These are phyloP conservation scores for Arabis hirsuta DNA, from an alignment of 345 rosid species.

Conservation along the genomic window DNA sequence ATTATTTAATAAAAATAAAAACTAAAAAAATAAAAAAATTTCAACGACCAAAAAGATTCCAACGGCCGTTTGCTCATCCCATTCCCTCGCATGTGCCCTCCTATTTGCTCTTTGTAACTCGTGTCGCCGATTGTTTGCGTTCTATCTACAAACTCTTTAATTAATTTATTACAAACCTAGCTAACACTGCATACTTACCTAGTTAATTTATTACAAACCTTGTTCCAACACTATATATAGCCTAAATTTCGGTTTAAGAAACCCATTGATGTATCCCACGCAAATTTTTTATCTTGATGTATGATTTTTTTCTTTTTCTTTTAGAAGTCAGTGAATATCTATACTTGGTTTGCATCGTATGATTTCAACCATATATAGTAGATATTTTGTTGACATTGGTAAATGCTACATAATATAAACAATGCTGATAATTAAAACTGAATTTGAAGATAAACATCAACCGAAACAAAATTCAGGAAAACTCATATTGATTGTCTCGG, in stretches of 20 bases:
- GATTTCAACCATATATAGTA: too few species aligned
- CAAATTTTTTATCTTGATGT: too few species aligned
- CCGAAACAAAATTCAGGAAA: background rate
- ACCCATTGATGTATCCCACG: too few species aligned
- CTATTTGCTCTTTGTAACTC: conserved; percentile 24
- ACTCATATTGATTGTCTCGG: conserved; percentile 30
- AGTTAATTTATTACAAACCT: background rate
- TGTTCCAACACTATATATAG: background rate
- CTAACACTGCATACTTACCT: conserved; percentile 11
- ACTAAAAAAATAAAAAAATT: conserved; percentile 12
- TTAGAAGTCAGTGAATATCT: too few species aligned
- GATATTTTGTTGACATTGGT: too few species aligned
- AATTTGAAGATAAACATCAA: background rate
- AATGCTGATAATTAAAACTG: conserved; percentile 4
- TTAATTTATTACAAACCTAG: background rate
- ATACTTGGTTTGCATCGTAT: too few species aligned
- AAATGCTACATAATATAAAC: conserved; percentile 13
- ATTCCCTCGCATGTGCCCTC: conserved; percentile 40
- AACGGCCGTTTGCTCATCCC: conserved; percentile 37
- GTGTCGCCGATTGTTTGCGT: conserved; percentile 27
- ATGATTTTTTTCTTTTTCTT: too few species aligned
- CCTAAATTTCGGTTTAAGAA: too few species aligned
- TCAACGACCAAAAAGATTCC: conserved; percentile 41
- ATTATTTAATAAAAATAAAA: background rate
- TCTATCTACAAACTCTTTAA: background rate